A percentile compares a stretch with the other conserved stretches of the same genome.
Conservation (phyloP, 345 rosid species). For the Hibiscus tridactylites region DNA sequence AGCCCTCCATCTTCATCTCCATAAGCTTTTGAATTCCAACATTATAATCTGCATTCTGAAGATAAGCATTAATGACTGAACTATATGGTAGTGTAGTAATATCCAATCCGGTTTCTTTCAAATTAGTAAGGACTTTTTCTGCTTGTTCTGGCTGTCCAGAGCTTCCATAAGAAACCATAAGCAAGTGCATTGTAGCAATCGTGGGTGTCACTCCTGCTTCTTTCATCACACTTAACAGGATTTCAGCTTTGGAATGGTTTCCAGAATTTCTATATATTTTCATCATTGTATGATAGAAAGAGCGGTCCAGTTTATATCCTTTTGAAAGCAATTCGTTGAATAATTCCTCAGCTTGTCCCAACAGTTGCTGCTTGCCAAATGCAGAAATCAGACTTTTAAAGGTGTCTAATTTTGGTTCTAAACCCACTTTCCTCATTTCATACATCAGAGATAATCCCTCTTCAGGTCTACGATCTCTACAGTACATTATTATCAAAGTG, state of each 20-base stretch:
- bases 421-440: conserved; percentile 61
- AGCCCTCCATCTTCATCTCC: conserved; percentile 69
- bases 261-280: conserved; percentile 75
- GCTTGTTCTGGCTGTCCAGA: conserved; percentile 86
- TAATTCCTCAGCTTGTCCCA: conserved; percentile 71
- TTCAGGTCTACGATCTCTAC: conserved; percentile 79
- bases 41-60: conserved; percentile 55
- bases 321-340: conserved; percentile 57
- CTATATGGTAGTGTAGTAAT: conserved; percentile 71
- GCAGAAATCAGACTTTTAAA: conserved; percentile 93
- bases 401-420: conserved; percentile 77
- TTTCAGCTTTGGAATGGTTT: conserved; percentile 66
- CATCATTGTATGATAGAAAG: conserved; percentile 88
- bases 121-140: conserved; percentile 62
- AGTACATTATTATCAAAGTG: conserved; percentile 74
- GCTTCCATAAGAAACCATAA: conserved; percentile 85
- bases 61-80: conserved; percentile 87
- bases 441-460: conserved; percentile 72
- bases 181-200: conserved; percentile 89
- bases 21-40: conserved; percentile 63
- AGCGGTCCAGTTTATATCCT: conserved; percentile 75
- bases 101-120: conserved; percentile 56
- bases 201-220: conserved; percentile 74
- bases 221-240: conserved; percentile 59
- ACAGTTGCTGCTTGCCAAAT: conserved; percentile 60